These are phyloP conservation scores for Ustilago cynodontis DNA, from an alignment of 1,284 basidiomycete genomes.

Conservation along the genomic window DNA sequence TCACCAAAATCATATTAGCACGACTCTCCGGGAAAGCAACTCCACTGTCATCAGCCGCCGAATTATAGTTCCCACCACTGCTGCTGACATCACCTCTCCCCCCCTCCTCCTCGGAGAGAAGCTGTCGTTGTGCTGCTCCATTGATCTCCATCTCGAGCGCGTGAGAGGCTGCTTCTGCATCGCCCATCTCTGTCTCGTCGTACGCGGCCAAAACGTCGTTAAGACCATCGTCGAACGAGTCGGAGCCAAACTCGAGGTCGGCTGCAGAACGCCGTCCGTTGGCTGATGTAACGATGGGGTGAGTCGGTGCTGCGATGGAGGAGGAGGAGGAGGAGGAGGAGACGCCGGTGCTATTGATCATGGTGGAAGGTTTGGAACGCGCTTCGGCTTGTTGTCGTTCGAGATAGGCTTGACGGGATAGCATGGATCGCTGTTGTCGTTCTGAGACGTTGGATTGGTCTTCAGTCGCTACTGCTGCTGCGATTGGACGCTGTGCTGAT, in stretches of 20 bases:
- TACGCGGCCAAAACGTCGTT: slow-evolving; percentile 33
- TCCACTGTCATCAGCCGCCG: slow-evolving; percentile 44
- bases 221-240: slow-evolving; percentile 41
- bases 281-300: slow-evolving; percentile 4
- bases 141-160: slow-evolving; percentile 51
- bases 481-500: neutral
- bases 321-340: no score
- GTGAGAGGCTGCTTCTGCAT: slow-evolving; percentile 40
- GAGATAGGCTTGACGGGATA: slow-evolving; percentile 40
- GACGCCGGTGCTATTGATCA: neutral
- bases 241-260: slow-evolving; percentile 31
- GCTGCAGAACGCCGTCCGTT: slow-evolving; percentile 8
- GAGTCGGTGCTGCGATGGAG: neutral
- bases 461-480: slow-evolving; percentile 4
- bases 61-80: slow-evolving; percentile 6
- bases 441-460: slow-evolving; percentile 10
- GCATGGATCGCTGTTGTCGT: slow-evolving; percentile 41
- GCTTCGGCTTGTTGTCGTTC: slow-evolving; percentile 37
- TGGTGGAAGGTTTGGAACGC: neutral
- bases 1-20: slow-evolving; percentile 6
- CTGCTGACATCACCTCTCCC: neutral
- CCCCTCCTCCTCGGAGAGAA: neutral
- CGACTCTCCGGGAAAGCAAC: slow-evolving; percentile 16
- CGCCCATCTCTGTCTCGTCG: slow-evolving; percentile 44
- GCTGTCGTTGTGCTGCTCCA: slow-evolving; percentile 3